phyloP scores from a whole-genome alignment of 2,329 filamentous ascomycete genomes.

The Beauveria bassiana region DNA sequence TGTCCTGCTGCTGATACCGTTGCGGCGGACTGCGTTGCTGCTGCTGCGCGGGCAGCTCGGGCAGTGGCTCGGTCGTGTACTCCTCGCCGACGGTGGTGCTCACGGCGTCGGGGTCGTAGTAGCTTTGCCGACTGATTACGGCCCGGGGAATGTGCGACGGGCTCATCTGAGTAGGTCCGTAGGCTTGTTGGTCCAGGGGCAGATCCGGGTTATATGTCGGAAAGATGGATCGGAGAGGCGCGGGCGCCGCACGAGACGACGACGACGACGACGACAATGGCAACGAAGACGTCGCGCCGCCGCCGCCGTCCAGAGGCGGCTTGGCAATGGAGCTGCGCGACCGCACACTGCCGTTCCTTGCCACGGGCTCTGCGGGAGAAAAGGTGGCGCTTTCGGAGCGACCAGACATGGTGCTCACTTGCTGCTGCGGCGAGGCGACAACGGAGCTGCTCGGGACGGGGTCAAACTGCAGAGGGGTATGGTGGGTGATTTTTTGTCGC shows the following conservation, averaged over 20 bases:
- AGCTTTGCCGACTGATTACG: slow-evolving; percentile 59
- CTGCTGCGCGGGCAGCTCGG: slow-evolving; percentile 1
- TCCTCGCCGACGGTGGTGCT: background rate
- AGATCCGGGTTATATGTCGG: slow-evolving; percentile 64
- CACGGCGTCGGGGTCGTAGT: slow-evolving; percentile 25
- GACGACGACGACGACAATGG: background rate
- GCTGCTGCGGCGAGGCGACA: slow-evolving; percentile 12
- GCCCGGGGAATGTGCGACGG: slow-evolving; percentile 56
- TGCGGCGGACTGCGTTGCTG: background rate
- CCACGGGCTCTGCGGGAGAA: slow-evolving; percentile 42
- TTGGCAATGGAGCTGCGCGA: slow-evolving; percentile 53
- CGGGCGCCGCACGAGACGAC: slow-evolving; percentile 23
- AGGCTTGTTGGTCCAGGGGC: slow-evolving; percentile 59
- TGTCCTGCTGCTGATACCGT: background rate
- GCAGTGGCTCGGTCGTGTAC: slow-evolving; percentile 11
- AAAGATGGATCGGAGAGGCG: slow-evolving; percentile 62
- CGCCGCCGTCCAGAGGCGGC: slow-evolving; percentile 33
- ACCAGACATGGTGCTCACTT: slow-evolving; percentile 33
- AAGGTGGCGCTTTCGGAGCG: slow-evolving; percentile 44
- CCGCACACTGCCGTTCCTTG: slow-evolving; percentile 39
- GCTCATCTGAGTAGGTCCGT: slow-evolving; percentile 59
- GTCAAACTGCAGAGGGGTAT: slow-evolving; percentile 21
- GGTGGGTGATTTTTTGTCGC: slow-evolving; percentile 20
- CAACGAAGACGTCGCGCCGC: no score
- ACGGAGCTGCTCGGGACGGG: slow-evolving; percentile 16